Evolutionary conservation across 257 asterid genomes (phyloP), one percentile per base, ranked within the genome.

Genomic region (Nicotiana noctiflora): DNA sequence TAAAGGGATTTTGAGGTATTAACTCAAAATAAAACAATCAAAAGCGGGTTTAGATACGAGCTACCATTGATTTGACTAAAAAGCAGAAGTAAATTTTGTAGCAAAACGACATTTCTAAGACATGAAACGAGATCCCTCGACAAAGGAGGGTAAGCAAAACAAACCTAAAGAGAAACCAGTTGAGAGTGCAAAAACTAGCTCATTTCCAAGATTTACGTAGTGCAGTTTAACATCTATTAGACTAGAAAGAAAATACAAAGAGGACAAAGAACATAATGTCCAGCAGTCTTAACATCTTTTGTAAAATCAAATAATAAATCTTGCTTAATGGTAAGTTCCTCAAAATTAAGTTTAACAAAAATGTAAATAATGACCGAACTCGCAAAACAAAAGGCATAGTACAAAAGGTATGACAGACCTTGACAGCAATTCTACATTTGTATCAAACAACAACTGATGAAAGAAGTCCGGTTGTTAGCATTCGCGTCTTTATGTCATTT

Each of bases 401-500:
- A 74, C 61, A 74, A 37, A 49, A 4, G 61, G 44, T 74, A 74
- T 74, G 11, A 40, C 12, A 40, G 49, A 72, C 78, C 60, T 46
- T 23, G 44, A 49, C 44, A 74, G 5, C 8, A 31, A 74, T 74
- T 74, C 62, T 23, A 74, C 60, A 46, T 70, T 21, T 44, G 77
- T 70, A 70, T 70, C 59, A 31, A 70, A 12, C 57, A 70, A 12
- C 25, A 49, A 37, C 3, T 49, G 79, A 49, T 21, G 15, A 64
- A 74, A 49, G 61, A 49, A 14, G 81, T 82, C 79, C 53, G 17
- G 70, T 77, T 55, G 37, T 64, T 64, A 19, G 60, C 37, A 32
- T 18, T 46, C 19, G 78, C 82, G 29, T 2, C 25, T 75, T 57
- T 60, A 40, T 9, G n/a, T 19, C 94, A 91, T 91, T 84, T 96